Evolutionary conservation across 1,139 yeast species (phyloP), one percentile per base, ranked within the genome.

Genomic region (Hemisphaericaspora xylofermentans): DNA sequence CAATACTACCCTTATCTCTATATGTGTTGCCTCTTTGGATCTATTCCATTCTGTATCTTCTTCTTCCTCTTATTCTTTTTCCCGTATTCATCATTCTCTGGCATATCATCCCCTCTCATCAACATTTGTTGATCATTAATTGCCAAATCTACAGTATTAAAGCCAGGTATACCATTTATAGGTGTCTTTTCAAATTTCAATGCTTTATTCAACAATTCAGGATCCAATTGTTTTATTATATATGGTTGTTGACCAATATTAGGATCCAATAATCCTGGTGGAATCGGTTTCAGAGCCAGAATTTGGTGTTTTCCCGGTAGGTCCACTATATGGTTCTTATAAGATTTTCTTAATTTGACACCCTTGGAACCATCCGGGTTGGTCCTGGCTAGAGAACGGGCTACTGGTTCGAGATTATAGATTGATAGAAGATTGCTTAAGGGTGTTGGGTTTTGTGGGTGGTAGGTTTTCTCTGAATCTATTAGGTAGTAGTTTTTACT

Each of bases 341-440:
- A 93, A 0, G 96, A 88, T 63, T 93, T 93, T 53, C 98, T 76
- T 42, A 93, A 74, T 64, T 93, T 93, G 31, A 88, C 89, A 38
- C 96, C 96, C 54, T 87, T 89, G 1, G 93, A 77, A 0, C 96
- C 96, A 52, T 84, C 94, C 2, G 88, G 83, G 52, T 87, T 89
- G n/a, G 84, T 76, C 54, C 98, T 75, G 1, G 96, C 95, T 37
- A 93, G 83, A 5, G 95, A 82, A 39, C 77, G 70, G 1, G 96
- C 88, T 18, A 91, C 68, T 3, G 74, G 76, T 33, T 77, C 78
- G 34, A 93, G 64, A 0, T 84, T 84, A 53, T 88, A 93, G 19
- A 84, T 62, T 27, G 78, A 65, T 27, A 89, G 73, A 42, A 93
- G 68, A 59, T 91, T 87, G 44, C 82, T 79, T 37, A 80, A 57